Conservation (phyloP, 345 rosid genomes). For the Boechera divaricarpa region DNA sequence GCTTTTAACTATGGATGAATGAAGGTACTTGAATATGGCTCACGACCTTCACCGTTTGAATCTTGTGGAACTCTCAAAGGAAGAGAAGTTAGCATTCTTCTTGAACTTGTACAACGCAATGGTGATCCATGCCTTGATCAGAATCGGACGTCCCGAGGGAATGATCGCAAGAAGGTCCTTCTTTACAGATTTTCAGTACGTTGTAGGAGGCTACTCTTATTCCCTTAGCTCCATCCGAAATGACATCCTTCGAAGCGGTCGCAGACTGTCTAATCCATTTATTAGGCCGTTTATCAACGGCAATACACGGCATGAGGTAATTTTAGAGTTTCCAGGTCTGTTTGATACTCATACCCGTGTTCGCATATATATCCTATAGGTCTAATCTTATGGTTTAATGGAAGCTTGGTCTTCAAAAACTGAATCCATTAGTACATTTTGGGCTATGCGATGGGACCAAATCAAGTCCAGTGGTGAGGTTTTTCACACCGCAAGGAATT, state of each 20-base stretch:
- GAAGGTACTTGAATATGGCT: constrained; percentile 69
- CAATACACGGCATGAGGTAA: constrained; percentile 71
- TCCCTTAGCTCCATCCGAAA: constrained; percentile 66
- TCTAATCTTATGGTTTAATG: not conserved
- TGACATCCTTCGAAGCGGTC: constrained; percentile 72
- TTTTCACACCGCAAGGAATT: constrained; percentile 72
- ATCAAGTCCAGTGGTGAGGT: constrained; percentile 79
- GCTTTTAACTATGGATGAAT: not conserved
- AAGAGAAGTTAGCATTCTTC: constrained; percentile 80
- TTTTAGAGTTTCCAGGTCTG: not conserved
- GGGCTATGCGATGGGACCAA: constrained; percentile 86
- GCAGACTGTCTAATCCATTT: constrained; percentile 64
- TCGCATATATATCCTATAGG: not conserved
- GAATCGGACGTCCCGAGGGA: constrained; percentile 70
- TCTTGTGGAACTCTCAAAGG: constrained; percentile 51
- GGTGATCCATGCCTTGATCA: constrained; percentile 87
- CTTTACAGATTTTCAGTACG: constrained; percentile 70
- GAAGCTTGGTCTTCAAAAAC: constrained; percentile 61
- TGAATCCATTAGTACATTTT: constrained; percentile 82
- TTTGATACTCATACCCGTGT: not conserved
- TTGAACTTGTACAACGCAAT: constrained; percentile 88
- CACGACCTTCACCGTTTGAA: constrained; percentile 83
- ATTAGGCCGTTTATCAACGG: constrained; percentile 57
- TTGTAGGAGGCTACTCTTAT: constrained; percentile 78
- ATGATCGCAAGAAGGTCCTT: constrained; percentile 70